Evolutionary conservation across 192 early-diverging fungal species (phyloP).

Genomic region (Cetraspora pellucida): DNA sequence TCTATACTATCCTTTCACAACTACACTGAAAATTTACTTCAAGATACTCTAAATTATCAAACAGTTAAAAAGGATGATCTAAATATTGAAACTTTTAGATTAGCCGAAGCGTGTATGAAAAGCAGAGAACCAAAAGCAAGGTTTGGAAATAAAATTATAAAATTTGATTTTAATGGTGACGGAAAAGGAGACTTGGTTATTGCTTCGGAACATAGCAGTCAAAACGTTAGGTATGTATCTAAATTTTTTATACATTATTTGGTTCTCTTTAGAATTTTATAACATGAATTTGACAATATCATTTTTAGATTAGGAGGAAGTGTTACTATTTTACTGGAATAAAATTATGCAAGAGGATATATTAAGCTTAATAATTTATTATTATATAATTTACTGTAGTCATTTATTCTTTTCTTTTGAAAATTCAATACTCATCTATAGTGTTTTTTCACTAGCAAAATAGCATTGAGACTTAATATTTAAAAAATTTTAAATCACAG

Average conservation of each 20-base stretch:
- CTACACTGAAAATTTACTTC: too few relatives aligned
- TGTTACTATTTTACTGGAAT: neutral
- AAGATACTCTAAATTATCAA: too few relatives aligned
- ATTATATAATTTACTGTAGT: too few relatives aligned
- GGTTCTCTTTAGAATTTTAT: neutral
- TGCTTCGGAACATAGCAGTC: slow-evolving; percentile 58
- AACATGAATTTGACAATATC: neutral
- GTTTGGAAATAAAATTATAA: slow-evolving; percentile 22
- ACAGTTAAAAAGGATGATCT: too few relatives aligned
- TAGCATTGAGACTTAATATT: too few relatives aligned
- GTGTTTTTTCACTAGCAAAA: too few relatives aligned
- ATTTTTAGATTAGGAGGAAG: slow-evolving; percentile 13
- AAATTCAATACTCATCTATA: too few relatives aligned
- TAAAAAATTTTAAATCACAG: too few relatives aligned
- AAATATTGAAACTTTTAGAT: neutral
- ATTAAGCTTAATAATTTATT: too few relatives aligned
- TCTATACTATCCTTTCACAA: neutral
- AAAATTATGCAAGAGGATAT: too few relatives aligned
- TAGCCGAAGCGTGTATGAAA: neutral
- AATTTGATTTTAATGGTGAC: slow-evolving; percentile 67
- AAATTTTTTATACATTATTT: neutral
- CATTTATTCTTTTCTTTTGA: too few relatives aligned
- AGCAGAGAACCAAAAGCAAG: neutral
- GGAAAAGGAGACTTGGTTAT: slow-evolving; percentile 61
- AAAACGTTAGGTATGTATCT: neutral